Conservation (phyloP, 495 filamentous ascomycete genomes). For the Podospora sp. region DNA sequence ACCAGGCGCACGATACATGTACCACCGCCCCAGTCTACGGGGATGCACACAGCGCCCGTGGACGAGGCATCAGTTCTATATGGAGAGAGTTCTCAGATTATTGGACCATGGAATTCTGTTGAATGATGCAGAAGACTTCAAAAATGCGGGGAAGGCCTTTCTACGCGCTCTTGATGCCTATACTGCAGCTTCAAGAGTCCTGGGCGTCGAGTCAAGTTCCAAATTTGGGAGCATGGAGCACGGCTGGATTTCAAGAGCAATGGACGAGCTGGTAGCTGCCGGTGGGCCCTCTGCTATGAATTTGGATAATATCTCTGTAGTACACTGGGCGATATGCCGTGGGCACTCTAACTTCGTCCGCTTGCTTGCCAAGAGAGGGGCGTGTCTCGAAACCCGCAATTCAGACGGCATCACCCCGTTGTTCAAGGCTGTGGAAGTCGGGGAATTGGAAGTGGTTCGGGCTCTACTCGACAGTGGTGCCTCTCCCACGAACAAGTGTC, state of each 20-base stretch:
- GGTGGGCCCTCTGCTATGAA: neutral
- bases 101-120: conserved; percentile 1
- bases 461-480: too few species aligned
- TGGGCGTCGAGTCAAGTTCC: neutral
- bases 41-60: neutral
- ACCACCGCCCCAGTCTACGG: neutral
- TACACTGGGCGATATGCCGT: neutral
- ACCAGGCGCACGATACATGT: neutral
- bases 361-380: too few species aligned
- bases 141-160: neutral
- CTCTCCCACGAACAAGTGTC: too few species aligned
- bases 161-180: neutral
- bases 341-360: too few species aligned
- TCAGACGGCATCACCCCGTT: too few species aligned
- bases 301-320: neutral
- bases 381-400: too few species aligned
- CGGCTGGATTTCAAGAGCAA: neutral
- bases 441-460: too few species aligned
- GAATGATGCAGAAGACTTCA: neutral
- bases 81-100: neutral
- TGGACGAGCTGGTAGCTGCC: neutral
- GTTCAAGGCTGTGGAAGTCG: too few species aligned
- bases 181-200: neutral
- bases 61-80: neutral
- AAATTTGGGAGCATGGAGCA: neutral